Base-by-base conservation (phyloP, 305 asterid species). In the Fraxinus greggii region DNA sequence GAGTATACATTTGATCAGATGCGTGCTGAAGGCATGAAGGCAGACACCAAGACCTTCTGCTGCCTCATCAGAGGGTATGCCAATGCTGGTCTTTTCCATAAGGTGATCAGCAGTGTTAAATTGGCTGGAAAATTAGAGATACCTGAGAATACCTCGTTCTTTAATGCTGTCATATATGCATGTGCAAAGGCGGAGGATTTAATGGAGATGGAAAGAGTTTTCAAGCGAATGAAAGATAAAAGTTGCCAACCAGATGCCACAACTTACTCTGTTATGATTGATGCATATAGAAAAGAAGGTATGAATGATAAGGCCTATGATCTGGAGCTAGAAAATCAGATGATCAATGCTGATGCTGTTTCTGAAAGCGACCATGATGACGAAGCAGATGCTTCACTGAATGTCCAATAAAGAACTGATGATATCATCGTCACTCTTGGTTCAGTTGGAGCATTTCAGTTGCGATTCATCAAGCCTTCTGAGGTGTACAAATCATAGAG, bases 121-220 rank as follows among this genome's bases (percentile, higher is more conserved):
- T 81, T 93, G 86, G 98, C 98, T 5, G 97, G 97, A 75, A 92
- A 81, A 87, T 67, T 92, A 86, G 98, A 93, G 87, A 91, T 95
- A 77, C 97, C 97, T 0, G 98, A 95, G 90, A 91, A 90, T 82
- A 87, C 97, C 33, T 89, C 94, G n/a, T 94, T 94, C 83, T 93
- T 91, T 48, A 95, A 91, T 84, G 94, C 98, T 6, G 93, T 95
- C 63, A 45, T 95, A 74, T 91, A 90, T 79, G 98, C 98, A 24
- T 95, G 98, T 86, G 87, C 98, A 40, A 90, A 87, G 87, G 97
- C 98, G 13, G 94, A 89, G 59, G 98, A 95, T 79, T 85, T 95
- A 48, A 88, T 92, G 97, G 98, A 95, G 86, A 95, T 95, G 97
- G 98, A 92, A 77, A 86, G 98, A 83, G 97, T 93, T 79, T 95